Evolutionary conservation across 2,329 filamentous ascomycete genomes (phyloP).

Genomic region (Ceratocystis huliohia): DNA sequence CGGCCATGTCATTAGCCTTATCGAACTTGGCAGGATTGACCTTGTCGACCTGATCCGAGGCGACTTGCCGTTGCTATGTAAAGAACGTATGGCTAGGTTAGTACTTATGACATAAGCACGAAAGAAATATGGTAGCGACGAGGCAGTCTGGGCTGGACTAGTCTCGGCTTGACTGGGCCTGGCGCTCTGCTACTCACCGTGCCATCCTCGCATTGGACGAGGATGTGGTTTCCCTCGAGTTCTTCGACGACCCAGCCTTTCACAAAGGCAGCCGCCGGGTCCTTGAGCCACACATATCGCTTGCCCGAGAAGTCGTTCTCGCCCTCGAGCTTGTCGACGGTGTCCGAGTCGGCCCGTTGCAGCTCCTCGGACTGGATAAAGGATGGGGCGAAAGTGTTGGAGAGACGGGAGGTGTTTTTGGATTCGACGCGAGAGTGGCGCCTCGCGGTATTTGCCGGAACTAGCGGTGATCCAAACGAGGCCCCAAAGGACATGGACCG

Average conservation of each 20-base stretch:
- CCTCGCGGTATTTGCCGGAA: constrained; percentile 29
- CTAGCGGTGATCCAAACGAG: constrained; percentile 33
- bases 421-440: constrained; percentile 46
- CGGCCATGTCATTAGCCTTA: constrained; percentile 98
- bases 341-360: constrained; percentile 39
- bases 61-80: constrained; percentile 67
- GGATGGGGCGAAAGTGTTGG: constrained; percentile 82
- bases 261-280: constrained; percentile 75
- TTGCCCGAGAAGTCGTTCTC: constrained; percentile 99
- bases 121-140: no score
- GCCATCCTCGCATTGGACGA: constrained; percentile 90
- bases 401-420: constrained; percentile 48
- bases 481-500: constrained; percentile 26
- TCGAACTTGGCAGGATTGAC: constrained; percentile 99
- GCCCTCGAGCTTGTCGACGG: constrained; percentile 68
- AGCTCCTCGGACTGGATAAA: constrained; percentile 87
- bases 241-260: constrained; percentile 88
- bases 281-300: constrained; percentile 93
- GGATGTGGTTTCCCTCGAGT: constrained; percentile 50
- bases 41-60: constrained; percentile 83
- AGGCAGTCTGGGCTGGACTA: no score
- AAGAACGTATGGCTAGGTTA: constrained; percentile 9
- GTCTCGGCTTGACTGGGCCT: no score
- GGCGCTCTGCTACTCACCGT: constrained; percentile 44
- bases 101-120: not conserved